phyloP scores from a whole-genome alignment of 2,329 filamentous ascomycete genomes.

The Magnaporthiopsis incrustans region DNA sequence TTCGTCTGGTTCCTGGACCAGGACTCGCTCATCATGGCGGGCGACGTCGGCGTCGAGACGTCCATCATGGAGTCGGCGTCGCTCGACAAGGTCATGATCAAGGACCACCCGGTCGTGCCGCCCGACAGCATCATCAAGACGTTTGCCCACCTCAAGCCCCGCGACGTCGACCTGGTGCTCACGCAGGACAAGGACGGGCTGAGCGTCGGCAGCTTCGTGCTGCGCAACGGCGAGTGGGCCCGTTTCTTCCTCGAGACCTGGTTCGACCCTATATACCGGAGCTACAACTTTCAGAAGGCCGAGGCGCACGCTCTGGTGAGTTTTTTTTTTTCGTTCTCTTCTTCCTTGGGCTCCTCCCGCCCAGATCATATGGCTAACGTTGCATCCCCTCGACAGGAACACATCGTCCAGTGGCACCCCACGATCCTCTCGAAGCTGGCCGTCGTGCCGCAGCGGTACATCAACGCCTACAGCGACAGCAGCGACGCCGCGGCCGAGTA shows the following conservation, averaged over 20 bases:
- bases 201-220: slow-evolving; percentile 66
- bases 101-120: slow-evolving; percentile 78
- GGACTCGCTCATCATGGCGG: slow-evolving; percentile 84
- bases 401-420: slow-evolving; percentile 92
- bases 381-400: slow-evolving; percentile 47
- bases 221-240: slow-evolving; percentile 82
- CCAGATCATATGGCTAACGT: not conserved
- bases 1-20: slow-evolving; percentile 86
- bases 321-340: not conserved
- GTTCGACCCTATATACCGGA: slow-evolving; percentile 90
- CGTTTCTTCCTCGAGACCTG: slow-evolving; percentile 90
- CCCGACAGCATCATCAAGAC: slow-evolving; percentile 97
- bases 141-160: slow-evolving; percentile 69
- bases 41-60: slow-evolving; percentile 57
- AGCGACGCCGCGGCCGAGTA: slow-evolving; percentile 53
- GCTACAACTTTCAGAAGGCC: slow-evolving; percentile 93
- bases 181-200: slow-evolving; percentile 80
- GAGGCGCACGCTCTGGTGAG: slow-evolving; percentile 83
- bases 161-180: slow-evolving; percentile 72
- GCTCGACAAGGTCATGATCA: slow-evolving; percentile 74
- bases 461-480: slow-evolving; percentile 68
- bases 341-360: not conserved
- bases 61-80: slow-evolving; percentile 59
- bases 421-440: slow-evolving; percentile 87
- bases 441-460: slow-evolving; percentile 73